Base-by-base conservation (phyloP, 2,329 filamentous ascomycete species). In the Paecilomyces variotii region DNA sequence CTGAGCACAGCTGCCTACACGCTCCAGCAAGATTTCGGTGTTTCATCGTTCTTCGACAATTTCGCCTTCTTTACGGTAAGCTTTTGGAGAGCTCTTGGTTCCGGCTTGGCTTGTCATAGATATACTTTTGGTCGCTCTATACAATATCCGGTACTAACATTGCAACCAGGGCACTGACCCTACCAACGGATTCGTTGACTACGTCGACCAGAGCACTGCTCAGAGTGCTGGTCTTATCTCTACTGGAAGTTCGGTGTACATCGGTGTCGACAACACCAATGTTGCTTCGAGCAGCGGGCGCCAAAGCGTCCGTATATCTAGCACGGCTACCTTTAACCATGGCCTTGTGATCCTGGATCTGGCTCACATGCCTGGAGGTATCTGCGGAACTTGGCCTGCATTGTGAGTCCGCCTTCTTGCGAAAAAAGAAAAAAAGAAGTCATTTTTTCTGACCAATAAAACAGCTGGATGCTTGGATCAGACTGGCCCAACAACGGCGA, bases 311-410 rank as follows among this genome's bases (percentile, higher is more conserved):
- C 86, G 90, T 19, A 74, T 95, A 11, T 83, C 84, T 51, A 89
- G 86, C 72, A 86, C 83, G 56, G 78, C 82, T 55, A 72, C 78
- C 3, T 91, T 85, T 70, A 83, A 79, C 30, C 79, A 86, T 63
- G 88, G 87, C 0, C 80, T 91, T 9, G 84, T 91, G 64, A 85
- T 91, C 55, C 79, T 87, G 25, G 88, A 91, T 69, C 82, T 91
- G 56, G 78, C 79, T 19, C 88, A 91, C 64, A 91, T 91, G 87
- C 87, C 89, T 2, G 80, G 79, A 24, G 84, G 85, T 1, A 77
- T 83, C 55, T 91, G 89, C 63, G 89, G 88, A 25, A 80, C 84
- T 25, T 91, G 88, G 88, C 88, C 88, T 57, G 85, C 87, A 12
- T 72, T 89, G 71, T 89, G 75, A 67, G 70, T 67, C n/a, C 55